These are phyloP conservation scores for Dendrobium catenatum DNA, from an alignment of 106 monocot species.

Conservation along the genomic window DNA sequence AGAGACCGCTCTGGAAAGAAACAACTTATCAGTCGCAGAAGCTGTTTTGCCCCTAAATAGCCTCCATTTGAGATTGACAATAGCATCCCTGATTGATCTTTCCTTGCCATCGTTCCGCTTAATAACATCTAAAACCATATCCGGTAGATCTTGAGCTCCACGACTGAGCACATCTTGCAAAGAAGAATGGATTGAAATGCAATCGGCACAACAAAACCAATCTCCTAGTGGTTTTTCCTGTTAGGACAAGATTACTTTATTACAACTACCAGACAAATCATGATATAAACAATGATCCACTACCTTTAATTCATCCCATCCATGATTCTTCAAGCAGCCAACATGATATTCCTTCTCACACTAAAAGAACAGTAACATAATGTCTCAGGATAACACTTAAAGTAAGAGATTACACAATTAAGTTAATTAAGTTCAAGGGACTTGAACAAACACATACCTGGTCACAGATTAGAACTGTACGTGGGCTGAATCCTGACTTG, in stretches of 20 bases:
- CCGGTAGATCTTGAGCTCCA: constrained; percentile 38
- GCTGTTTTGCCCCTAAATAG: constrained; percentile 59
- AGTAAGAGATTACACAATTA: background rate
- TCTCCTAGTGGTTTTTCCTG: constrained; percentile 77
- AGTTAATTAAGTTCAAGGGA: background rate
- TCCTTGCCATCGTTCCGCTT: constrained; percentile 47
- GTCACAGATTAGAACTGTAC: constrained; percentile 90
- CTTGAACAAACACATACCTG: constrained; percentile 41
- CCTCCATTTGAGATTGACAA: constrained; percentile 62
- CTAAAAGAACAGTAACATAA: constrained; percentile 25
- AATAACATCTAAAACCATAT: constrained; percentile 33
- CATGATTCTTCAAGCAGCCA: constrained; percentile 71
- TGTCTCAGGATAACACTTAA: background rate
- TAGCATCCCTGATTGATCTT: constrained; percentile 18
- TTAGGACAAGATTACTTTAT: background rate
- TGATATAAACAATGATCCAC: background rate
- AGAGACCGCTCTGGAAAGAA: constrained; percentile 63
- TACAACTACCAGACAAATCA: background rate
- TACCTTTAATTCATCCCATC: constrained; percentile 71
- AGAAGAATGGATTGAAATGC: constrained; percentile 39
- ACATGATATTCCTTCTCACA: constrained; percentile 94
- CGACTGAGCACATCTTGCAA: constrained; percentile 35
- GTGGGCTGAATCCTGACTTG: constrained; percentile 58
- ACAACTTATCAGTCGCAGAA: constrained; percentile 29
- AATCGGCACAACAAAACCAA: constrained; percentile 78